phyloP scores from a whole-genome alignment of 495 filamentous ascomycete species.

The Chaetomium cochliodes region DNA sequence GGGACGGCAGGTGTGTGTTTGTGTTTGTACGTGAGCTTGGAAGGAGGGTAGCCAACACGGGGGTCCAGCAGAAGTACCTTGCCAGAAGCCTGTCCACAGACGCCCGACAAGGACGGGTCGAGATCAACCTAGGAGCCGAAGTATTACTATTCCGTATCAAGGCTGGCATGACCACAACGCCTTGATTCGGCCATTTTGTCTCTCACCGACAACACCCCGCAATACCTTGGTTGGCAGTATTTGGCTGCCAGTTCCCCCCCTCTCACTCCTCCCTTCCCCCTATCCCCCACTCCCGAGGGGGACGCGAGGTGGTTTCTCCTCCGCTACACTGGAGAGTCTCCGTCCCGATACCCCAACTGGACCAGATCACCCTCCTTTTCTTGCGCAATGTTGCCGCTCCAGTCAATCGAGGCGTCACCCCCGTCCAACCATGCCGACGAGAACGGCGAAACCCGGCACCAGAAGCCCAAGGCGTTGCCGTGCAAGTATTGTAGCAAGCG shows the following conservation, averaged over 20 bases:
- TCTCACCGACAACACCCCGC: constrained; percentile 31
- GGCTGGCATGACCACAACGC: constrained; percentile 29
- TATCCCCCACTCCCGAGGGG: constrained; percentile 26
- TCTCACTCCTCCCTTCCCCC: constrained; percentile 20
- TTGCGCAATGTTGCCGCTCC: constrained; percentile 48
- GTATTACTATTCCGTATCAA: constrained; percentile 19
- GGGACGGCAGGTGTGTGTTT: not conserved
- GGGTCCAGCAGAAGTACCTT: not conserved
- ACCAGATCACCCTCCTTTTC: constrained; percentile 25
- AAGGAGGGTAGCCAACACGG: not conserved
- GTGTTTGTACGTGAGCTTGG: not conserved
- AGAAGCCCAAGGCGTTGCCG: constrained; percentile 55
- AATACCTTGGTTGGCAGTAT: constrained; percentile 23
- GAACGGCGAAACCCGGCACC: constrained; percentile 48
- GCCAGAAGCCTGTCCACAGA: constrained; percentile 1
- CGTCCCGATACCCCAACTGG: constrained; percentile 44
- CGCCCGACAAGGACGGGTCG: not conserved
- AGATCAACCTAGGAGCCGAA: constrained; percentile 25
- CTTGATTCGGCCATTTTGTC: constrained; percentile 27
- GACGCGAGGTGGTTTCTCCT: constrained; percentile 19
- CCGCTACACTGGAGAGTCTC: constrained; percentile 33
- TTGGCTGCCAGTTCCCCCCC: constrained; percentile 22
- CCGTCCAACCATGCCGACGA: constrained; percentile 45
- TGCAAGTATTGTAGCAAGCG: constrained; percentile 57
- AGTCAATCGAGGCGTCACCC: constrained; percentile 49